Conservation (phyloP, 208 protist species). For the Naegleria fowleri region DNA sequence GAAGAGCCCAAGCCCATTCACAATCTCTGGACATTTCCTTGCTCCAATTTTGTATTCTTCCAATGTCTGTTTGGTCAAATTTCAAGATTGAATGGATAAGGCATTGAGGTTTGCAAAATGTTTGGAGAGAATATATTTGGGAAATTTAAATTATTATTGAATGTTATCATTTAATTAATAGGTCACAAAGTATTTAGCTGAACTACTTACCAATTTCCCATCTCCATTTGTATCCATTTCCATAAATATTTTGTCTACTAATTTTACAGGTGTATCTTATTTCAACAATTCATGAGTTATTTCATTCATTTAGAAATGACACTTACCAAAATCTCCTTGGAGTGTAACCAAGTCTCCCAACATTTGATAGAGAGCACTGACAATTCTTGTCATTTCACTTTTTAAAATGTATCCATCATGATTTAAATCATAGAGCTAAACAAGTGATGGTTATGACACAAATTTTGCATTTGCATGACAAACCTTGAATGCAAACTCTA, state of each 20-base stretch:
- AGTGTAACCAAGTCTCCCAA: slow-evolving; percentile 17
- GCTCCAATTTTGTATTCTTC: slow-evolving; percentile 33
- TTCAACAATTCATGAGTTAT: background rate
- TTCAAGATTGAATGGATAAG: too few species aligned
- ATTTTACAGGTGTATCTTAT: slow-evolving; percentile 3
- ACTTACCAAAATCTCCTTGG: slow-evolving; percentile 5
- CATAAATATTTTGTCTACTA: slow-evolving; percentile 28
- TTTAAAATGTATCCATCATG: slow-evolving; percentile 17
- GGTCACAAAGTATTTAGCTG: too few species aligned
- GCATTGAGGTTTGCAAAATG: too few species aligned
- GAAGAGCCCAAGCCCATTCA: background rate
- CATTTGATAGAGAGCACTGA: slow-evolving; percentile 25
- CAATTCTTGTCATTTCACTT: slow-evolving; percentile 26
- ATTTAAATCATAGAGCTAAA: slow-evolving; percentile 24
- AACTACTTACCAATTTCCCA: background rate
- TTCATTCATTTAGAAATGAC: background rate
- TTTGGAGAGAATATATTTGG: too few species aligned
- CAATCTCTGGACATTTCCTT: slow-evolving; percentile 10
- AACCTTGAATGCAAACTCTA: slow-evolving; percentile 6
- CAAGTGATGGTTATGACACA: background rate
- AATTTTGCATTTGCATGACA: background rate
- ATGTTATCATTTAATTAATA: too few species aligned
- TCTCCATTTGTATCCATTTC: slow-evolving; percentile 29
- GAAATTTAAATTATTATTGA: too few species aligned
- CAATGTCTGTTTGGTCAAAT: background rate